These are phyloP conservation scores for Cladophialophora immunda DNA, from an alignment of 2,329 filamentous ascomycete species.

Conservation along the genomic window DNA sequence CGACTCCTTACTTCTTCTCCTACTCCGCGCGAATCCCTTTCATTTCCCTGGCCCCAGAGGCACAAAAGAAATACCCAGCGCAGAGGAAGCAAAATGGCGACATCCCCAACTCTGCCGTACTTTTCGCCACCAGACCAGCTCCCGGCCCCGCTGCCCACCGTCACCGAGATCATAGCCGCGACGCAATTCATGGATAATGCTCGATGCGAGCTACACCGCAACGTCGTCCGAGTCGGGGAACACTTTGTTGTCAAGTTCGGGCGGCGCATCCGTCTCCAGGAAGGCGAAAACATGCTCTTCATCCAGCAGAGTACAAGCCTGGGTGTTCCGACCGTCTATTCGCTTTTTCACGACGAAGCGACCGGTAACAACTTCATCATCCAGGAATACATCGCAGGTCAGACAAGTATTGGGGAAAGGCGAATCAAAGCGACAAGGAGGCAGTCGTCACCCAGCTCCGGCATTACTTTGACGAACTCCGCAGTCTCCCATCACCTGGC, in stretches of 20 bases:
- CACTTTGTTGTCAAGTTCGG: constrained; percentile 18
- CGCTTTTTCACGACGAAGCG: constrained; percentile 8
- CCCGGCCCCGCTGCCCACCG: constrained; percentile 13
- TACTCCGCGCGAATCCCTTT: background rate
- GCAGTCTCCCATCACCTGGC: constrained; percentile 12
- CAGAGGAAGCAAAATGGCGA: constrained; percentile 9
- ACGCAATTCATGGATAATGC: background rate
- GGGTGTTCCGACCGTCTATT: constrained; percentile 1
- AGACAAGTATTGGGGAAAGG: constrained; percentile 6
- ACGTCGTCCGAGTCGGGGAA: constrained; percentile 2
- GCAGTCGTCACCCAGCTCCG: constrained; percentile 3
- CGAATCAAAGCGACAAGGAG: constrained; percentile 6
- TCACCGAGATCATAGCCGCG: constrained; percentile 12
- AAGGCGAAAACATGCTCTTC: constrained; percentile 12
- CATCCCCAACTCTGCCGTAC: constrained; percentile 6
- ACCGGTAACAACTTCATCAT: constrained; percentile 14
- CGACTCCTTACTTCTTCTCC: too few species aligned
- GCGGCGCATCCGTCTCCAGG: background rate
- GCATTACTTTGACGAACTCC: constrained; percentile 13
- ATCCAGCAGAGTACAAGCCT: constrained; percentile 1
- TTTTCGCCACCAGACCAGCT: constrained; percentile 10
- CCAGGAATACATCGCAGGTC: constrained; percentile 17
- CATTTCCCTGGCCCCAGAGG: background rate
- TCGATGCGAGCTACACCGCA: background rate
- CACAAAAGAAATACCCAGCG: background rate